Percentiles rank a stretch among this genome's conserved stretches.
Evolutionary conservation across 208 protist genomes (phyloP).

Genomic region (Strigomonas culicis): DNA sequence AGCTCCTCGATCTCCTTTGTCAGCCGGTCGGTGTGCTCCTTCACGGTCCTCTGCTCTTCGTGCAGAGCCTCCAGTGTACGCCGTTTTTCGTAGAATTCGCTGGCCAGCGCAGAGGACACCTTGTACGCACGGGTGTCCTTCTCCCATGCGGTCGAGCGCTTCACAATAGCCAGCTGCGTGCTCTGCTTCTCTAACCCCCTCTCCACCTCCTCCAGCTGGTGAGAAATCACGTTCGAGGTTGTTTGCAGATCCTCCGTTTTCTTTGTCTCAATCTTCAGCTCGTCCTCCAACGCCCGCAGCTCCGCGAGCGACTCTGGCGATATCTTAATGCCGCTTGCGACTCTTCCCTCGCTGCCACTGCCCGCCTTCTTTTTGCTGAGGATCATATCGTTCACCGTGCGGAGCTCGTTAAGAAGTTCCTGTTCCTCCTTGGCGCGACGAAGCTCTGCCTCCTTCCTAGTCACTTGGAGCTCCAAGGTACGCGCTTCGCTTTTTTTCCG

Average conservation of each 20-base stretch:
- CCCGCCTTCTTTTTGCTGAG: constrained; percentile 48
- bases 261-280: constrained; percentile 64
- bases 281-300: constrained; percentile 58
- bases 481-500: constrained; percentile 50
- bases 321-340: constrained; percentile 40
- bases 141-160: constrained; percentile 59
- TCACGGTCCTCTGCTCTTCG: constrained; percentile 48
- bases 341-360: constrained; percentile 8
- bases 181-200: constrained; percentile 43
- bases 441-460: constrained; percentile 71
- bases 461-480: constrained; percentile 56
- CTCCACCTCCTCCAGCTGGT: constrained; percentile 59
- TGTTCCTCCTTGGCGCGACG: constrained; percentile 77
- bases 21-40: constrained; percentile 35
- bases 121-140: constrained; percentile 18
- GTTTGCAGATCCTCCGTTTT: constrained; percentile 55
- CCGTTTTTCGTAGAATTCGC: constrained; percentile 44
- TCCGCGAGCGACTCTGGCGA: constrained; percentile 52
- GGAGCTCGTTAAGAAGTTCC: constrained; percentile 66
- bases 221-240: constrained; percentile 34
- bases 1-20: constrained; percentile 46
- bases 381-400: constrained; percentile 74
- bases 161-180: constrained; percentile 39
- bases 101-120: constrained; percentile 24
- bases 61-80: constrained; percentile 28